phyloP scores from a whole-genome alignment of 352 stramenopile genomes.

The Pythium scleroteichum region DNA sequence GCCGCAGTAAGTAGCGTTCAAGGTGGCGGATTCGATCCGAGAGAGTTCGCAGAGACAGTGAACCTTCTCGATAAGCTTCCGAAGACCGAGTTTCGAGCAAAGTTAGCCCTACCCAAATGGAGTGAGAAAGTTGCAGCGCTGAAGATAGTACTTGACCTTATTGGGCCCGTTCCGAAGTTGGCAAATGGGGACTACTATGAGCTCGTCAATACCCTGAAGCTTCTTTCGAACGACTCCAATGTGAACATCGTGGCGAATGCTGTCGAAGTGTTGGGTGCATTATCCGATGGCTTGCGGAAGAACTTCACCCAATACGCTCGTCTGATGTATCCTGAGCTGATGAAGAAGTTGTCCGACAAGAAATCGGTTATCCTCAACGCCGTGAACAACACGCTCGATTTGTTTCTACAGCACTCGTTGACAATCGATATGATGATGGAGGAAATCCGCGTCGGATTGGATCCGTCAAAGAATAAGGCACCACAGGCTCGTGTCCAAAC shows the following conservation, averaged over 20 bases:
- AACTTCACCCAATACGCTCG: constrained; percentile 79
- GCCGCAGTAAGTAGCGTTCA: background rate
- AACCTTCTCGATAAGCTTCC: constrained; percentile 80
- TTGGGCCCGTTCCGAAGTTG: constrained; percentile 82
- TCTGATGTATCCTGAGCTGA: constrained; percentile 73
- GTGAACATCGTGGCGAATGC: constrained; percentile 88
- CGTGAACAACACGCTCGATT: constrained; percentile 81
- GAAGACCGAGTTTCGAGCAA: constrained; percentile 78
- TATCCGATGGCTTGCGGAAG: constrained; percentile 79
- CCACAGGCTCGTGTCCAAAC: constrained; percentile 76
- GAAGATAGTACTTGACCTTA: constrained; percentile 84
- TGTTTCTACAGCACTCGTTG: constrained; percentile 81
- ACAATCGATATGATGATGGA: constrained; percentile 89
- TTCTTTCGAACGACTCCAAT: constrained; percentile 81
- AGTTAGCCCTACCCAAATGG: constrained; percentile 79
- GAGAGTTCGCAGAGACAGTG: constrained; percentile 85
- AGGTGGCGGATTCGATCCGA: constrained; percentile 57
- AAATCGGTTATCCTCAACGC: constrained; percentile 81
- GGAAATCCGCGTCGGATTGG: constrained; percentile 68
- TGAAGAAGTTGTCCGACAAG: constrained; percentile 88
- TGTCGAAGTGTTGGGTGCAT: constrained; percentile 77
- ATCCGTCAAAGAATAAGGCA: constrained; percentile 82
- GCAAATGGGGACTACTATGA: constrained; percentile 87
- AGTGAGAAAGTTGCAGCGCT: constrained; percentile 85
- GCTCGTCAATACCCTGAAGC: constrained; percentile 80